phyloP scores from a whole-genome alignment of 108 stramenopile genomes.

The Asterionellopsis glacialis region DNA sequence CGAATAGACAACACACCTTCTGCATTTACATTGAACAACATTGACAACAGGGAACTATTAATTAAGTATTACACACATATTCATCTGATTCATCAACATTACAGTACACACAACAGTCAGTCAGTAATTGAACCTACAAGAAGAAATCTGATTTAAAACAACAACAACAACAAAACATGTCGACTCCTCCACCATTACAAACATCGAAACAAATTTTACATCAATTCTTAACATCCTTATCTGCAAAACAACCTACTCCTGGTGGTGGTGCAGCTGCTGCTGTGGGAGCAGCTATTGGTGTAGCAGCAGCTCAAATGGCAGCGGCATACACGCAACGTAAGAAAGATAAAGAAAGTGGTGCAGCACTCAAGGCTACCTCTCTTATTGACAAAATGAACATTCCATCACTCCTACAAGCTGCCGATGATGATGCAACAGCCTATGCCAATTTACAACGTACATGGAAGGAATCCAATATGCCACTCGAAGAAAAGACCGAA shows the following conservation, averaged over 20 bases:
- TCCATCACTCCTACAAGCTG: conserved; percentile 31
- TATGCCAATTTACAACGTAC: conserved; percentile 68
- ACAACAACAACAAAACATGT: too few species aligned
- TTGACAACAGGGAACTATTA: too few species aligned
- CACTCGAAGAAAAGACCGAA: conserved; percentile 42
- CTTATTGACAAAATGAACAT: conserved; percentile 46
- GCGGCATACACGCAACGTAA: conserved; percentile 75
- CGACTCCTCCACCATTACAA: too few species aligned
- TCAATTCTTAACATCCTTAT: conserved; percentile 11
- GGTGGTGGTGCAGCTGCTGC: conserved; percentile 83
- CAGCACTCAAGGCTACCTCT: conserved; percentile 42
- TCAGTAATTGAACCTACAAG: too few species aligned
- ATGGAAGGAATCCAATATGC: conserved; percentile 55
- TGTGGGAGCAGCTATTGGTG: conserved; percentile 65
- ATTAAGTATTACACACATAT: too few species aligned
- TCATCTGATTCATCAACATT: too few species aligned
- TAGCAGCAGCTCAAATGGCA: conserved; percentile 67
- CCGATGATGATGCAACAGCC: conserved; percentile 69
- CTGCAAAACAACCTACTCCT: conserved; percentile 73
- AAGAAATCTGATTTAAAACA: too few species aligned
- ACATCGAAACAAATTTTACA: too few species aligned
- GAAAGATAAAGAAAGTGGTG: conserved; percentile 62
- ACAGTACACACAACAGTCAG: too few species aligned
- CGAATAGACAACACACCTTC: too few species aligned
- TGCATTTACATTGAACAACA: too few species aligned